Evolutionary conservation across 148 eudicot genomes (phyloP), one percentile per base, ranked within the genome.

Genomic region (Rhododendron ferrugineum): DNA sequence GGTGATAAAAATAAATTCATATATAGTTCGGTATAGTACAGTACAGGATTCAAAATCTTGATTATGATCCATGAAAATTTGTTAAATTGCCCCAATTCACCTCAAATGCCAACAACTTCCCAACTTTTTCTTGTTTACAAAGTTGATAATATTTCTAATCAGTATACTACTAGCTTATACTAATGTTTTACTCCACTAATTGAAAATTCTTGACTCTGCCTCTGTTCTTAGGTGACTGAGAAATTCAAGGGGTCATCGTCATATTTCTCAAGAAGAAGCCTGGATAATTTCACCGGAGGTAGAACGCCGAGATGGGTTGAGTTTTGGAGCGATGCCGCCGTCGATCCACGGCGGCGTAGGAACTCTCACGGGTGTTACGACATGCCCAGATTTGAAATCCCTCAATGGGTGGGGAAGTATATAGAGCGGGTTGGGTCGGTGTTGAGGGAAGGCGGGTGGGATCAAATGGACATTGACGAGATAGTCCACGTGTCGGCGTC

Each of bases 371-470:
- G 95, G 28, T 86, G 97, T 47, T 88, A 87, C 86, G 90, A 94
- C 18, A 87, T 91, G 87, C 89, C 92, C 49, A 89, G 91, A 70
- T 87, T 92, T 23, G 88, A 88, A 34, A 64, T 85, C 11, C 98
- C 96, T 0, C 81, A 79, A 18, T 97, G 99, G 99, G 96, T 97
- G 4, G 91, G 87, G 9, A 91, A 91, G 7, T 97, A 97, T 83
- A 82, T 97, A 2, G 82, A 76, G 4, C 83, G 88, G 79, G 91
- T 97, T 92, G 99, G 99, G 90, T 90, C 93, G 86, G 98, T 95
- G 22, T 73, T 97, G 44, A 92, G 87, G 68, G 90, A 90, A 80
- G 95, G 98, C 75, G 99, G 99, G 78, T 96, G 99, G 99, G 90
- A 70, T 2, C 95, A 95, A 84, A 89, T 95, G 9, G 99, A 96